Percentiles rank a stretch among this genome's conserved stretches.
Evolutionary conservation across 306 rosid species (phyloP).

Genomic region (Inga leiocalycina): DNA sequence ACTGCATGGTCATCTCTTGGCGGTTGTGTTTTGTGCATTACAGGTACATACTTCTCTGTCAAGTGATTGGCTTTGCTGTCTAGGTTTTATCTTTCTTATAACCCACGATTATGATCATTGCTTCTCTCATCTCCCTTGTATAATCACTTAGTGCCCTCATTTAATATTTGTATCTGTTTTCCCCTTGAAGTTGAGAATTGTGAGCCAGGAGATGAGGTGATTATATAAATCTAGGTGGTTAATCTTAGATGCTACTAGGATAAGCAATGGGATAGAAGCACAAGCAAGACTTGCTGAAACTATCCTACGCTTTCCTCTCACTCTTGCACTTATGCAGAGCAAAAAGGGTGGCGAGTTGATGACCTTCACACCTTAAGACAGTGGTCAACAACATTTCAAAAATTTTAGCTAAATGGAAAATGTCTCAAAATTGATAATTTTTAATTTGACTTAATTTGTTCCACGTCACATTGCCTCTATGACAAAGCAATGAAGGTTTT

Average conservation of each 20-base stretch:
- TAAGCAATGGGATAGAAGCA: neutral
- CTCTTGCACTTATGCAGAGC: neutral
- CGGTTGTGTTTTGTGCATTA: conserved; percentile 77
- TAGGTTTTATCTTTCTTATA: conserved; percentile 2
- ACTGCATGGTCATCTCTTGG: conserved; percentile 80
- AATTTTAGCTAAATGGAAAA: neutral
- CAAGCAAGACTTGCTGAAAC: neutral
- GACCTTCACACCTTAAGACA: neutral
- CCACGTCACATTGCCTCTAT: neutral
- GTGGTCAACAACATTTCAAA: neutral
- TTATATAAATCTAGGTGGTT: neutral
- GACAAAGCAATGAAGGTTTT: neutral
- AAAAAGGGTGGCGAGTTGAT: neutral
- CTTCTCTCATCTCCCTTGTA: conserved; percentile 1
- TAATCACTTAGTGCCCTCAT: neutral
- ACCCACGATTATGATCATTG: neutral
- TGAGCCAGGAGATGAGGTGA: neutral
- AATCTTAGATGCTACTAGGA: neutral
- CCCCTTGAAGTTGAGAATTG: conserved; percentile 13
- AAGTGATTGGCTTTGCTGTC: neutral
- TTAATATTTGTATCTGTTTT: neutral
- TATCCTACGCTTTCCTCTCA: neutral
- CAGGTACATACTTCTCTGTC: conserved; percentile 55
- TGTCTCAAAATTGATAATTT: neutral
- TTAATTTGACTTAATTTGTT: conserved; percentile 12